A percentile compares a stretch with the other conserved stretches of the same genome.
These are phyloP conservation scores for Russula ochroleuca DNA, from an alignment of 768 basidiomycete genomes.

Conservation along the genomic window DNA sequence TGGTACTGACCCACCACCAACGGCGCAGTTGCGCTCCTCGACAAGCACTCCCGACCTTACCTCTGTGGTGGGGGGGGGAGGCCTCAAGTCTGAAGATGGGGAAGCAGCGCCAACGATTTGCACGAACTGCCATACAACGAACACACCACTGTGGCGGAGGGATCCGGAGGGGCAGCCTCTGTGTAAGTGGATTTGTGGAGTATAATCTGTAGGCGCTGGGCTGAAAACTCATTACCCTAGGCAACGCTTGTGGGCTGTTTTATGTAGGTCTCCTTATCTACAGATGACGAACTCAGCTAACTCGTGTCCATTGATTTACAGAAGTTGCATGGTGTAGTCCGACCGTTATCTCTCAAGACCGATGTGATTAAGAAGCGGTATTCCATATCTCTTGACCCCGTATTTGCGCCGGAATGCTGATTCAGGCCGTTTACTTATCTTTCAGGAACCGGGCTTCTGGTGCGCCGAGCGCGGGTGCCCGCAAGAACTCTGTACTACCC, in stretches of 20 bases:
- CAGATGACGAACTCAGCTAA: slow-evolving; percentile 20
- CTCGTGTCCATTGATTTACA: slow-evolving; percentile 32
- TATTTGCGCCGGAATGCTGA: slow-evolving; percentile 14
- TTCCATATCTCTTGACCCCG: slow-evolving; percentile 18
- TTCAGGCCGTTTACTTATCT: slow-evolving; percentile 13
- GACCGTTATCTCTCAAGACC: slow-evolving; percentile 92
- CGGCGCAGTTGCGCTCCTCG: slow-evolving; percentile 44
- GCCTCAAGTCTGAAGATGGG: slow-evolving; percentile 54
- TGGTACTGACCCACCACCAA: slow-evolving; percentile 24
- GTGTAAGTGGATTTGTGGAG: slow-evolving; percentile 48
- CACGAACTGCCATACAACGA: slow-evolving; percentile 93
- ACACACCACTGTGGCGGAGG: slow-evolving; percentile 88
- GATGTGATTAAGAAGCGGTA: slow-evolving; percentile 97
- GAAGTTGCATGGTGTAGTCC: slow-evolving; percentile 95
- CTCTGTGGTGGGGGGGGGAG: slow-evolving; percentile 32
- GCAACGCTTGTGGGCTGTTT: slow-evolving; percentile 91
- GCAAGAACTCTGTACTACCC: slow-evolving; percentile 59
- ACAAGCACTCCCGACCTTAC: slow-evolving; percentile 63
- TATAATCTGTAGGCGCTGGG: slow-evolving; percentile 24
- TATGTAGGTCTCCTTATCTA: slow-evolving; percentile 55
- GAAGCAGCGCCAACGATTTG: slow-evolving; percentile 78
- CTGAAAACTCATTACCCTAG: slow-evolving; percentile 37
- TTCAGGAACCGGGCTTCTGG: slow-evolving; percentile 78
- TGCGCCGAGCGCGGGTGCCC: slow-evolving; percentile 57
- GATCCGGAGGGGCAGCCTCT: slow-evolving; percentile 91